Percentiles rank a stretch among this genome's conserved stretches.
phyloP scores from a whole-genome alignment of 31 red algal species.

The Bonnemaisonia californica region DNA sequence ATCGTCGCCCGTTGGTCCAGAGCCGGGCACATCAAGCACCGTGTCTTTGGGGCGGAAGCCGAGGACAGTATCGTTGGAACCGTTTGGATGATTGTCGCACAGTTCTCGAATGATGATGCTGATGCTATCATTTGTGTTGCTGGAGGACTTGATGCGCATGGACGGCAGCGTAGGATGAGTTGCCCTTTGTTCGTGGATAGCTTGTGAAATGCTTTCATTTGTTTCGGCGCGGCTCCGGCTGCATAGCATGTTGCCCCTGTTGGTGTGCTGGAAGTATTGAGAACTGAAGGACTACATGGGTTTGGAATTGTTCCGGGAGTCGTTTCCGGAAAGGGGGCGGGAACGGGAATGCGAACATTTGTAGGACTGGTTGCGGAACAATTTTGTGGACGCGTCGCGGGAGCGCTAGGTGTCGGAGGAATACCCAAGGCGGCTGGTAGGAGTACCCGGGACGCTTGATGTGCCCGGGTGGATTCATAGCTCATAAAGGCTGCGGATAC shows the following conservation, averaged over 20 bases:
- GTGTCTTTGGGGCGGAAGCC: too few relatives aligned
- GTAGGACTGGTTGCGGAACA: too few relatives aligned
- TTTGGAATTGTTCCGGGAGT: too few relatives aligned
- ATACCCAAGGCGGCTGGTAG: slow-evolving; percentile 4
- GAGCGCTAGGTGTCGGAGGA: not conserved
- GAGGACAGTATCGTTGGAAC: too few relatives aligned
- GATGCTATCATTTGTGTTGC: slow-evolving; percentile 51
- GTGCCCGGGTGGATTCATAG: slow-evolving; percentile 56
- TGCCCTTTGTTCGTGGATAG: too few relatives aligned
- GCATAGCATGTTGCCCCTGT: not conserved
- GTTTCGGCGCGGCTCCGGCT: slow-evolving; percentile 27
- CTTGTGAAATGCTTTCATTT: too few relatives aligned
- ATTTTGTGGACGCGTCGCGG: slow-evolving; percentile 16
- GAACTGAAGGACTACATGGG: slow-evolving; percentile 42
- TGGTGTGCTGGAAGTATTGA: slow-evolving; percentile 14
- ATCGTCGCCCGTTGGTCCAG: too few relatives aligned
- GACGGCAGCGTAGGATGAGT: too few relatives aligned
- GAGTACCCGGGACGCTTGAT: slow-evolving; percentile 51
- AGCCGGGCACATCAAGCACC: too few relatives aligned
- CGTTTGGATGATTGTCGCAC: slow-evolving; percentile 42
- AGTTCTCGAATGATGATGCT: slow-evolving; percentile 50
- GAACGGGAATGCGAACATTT: too few relatives aligned
- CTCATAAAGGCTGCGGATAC: slow-evolving; percentile 61
- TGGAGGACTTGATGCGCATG: too few relatives aligned
- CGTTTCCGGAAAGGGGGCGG: not conserved